Base-by-base conservation (phyloP, 306 rosid species). In the Oxytropis ochrocephala region DNA sequence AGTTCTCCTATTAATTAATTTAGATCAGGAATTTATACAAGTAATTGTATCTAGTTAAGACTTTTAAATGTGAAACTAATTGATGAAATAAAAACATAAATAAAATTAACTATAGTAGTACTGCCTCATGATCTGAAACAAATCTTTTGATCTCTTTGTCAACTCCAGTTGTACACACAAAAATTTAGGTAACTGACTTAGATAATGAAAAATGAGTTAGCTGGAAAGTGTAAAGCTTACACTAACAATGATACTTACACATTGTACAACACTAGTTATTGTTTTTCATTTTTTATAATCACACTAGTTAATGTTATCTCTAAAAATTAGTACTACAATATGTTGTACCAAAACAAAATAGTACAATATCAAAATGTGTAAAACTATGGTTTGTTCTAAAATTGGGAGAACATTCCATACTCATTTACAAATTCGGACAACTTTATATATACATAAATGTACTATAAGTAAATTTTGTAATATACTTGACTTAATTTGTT, bases 41-140 rank as follows among this genome's bases (percentile, higher is more conserved):
- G 55, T 10, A 13, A 72, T 49, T 48, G 39, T 29, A 65, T 29
- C 17, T 29, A 64, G 43, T 72, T 78, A 78, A 56, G 69, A 35
- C 10, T 21, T 46, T 64, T 56, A 16, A 75, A 59, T 67, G 3
- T 27, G 2, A 27, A 14, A 19, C 18, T 7, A 53, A 38, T 16
- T 30, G 54, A 51, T 44, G 32, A 43, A 58, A 51, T 44, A 19
- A 43, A 58, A 48, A 66, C 49, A 30, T 74, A 57, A 75, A 57
- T 58, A 63, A 16, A 18, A 63, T 60, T 30, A 11, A 39, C 27
- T 16, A 38, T 46, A n/a, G 47, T 56, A 24, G 57, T 59, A 57
- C 63, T 76, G 29, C 29, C 56, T 21, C 57, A 27, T 27, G 41
- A 44, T 33, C 50, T 33, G 33, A 33, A 55, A 65, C 50, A 64